Evolutionary conservation across 2,329 filamentous ascomycete species (phyloP).

Genomic region (Helotiales sp.): DNA sequence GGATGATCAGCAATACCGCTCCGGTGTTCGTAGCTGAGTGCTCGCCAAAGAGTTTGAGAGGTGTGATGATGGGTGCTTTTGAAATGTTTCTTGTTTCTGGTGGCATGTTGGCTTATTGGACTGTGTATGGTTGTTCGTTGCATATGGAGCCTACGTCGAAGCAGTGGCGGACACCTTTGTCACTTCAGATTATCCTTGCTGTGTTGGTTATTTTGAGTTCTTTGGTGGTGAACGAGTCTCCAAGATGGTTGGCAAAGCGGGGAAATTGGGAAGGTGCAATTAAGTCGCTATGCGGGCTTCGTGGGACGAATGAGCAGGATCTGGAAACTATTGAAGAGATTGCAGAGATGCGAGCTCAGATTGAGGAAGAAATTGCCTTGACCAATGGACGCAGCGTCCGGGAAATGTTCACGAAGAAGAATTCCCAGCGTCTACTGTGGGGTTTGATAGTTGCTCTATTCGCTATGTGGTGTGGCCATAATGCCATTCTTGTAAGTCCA

Average conservation of each 20-base stretch:
- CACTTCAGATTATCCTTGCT: constrained; percentile 43
- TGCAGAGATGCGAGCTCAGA: constrained; percentile 45
- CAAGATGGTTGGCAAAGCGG: constrained; percentile 48
- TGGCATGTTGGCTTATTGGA: constrained; percentile 38
- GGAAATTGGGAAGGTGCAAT: constrained; percentile 46
- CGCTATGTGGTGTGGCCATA: constrained; percentile 34
- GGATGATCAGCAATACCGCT: constrained; percentile 42
- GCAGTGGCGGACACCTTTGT: constrained; percentile 55
- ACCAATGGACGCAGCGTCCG: constrained; percentile 47
- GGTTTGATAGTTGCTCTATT: constrained; percentile 36
- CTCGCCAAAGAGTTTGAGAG: constrained; percentile 48
- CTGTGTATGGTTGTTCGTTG: constrained; percentile 43
- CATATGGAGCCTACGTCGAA: constrained; percentile 37
- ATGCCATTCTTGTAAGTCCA: constrained; percentile 10
- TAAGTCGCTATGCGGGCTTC: constrained; percentile 43
- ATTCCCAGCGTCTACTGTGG: constrained; percentile 1
- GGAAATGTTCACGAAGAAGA: constrained; percentile 43
- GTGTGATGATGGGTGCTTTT: constrained; percentile 44
- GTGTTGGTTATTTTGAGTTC: constrained; percentile 60
- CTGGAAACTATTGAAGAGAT: constrained; percentile 38
- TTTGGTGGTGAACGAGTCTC: constrained; percentile 51
- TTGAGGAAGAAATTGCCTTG: constrained; percentile 46
- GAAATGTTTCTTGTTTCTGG: constrained; percentile 47
- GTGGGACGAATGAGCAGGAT: constrained; percentile 32
- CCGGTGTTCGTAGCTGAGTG: constrained; percentile 52